Conservation (phyloP, 345 rosid species). For the Microcos paniculata region DNA sequence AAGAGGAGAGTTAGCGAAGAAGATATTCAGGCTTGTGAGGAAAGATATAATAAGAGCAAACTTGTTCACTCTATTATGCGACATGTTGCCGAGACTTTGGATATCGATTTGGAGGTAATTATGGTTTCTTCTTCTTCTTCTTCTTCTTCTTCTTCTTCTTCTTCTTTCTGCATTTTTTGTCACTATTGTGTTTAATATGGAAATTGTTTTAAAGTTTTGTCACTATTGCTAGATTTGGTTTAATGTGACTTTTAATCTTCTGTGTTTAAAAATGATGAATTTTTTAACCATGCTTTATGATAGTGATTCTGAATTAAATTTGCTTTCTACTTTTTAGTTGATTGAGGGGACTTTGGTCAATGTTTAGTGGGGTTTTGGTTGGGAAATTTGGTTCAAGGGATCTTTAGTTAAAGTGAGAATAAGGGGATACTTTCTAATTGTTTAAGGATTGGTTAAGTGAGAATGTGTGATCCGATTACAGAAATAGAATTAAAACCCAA, state of each 20-base stretch:
- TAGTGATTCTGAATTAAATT: neutral
- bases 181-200: no score
- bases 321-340: neutral
- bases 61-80: constrained; percentile 99
- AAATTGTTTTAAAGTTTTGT: neutral
- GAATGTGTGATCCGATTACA: neutral
- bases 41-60: constrained; percentile 97
- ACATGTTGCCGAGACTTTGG: constrained; percentile 89
- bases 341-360: neutral
- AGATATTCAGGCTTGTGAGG: constrained; percentile 92
- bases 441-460: neutral
- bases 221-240: neutral
- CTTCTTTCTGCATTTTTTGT: no score
- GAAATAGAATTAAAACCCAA: neutral
- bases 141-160: neutral
- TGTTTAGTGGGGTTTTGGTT: neutral
- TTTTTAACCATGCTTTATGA: neutral
- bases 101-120: constrained; percentile 84
- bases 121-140: no score
- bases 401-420: neutral
- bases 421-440: neutral
- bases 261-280: neutral
- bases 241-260: neutral
- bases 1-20: constrained; percentile 94
- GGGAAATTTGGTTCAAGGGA: neutral